Conservation (phyloP, 148 eudicot species). For the Vaccinium darrowii region DNA sequence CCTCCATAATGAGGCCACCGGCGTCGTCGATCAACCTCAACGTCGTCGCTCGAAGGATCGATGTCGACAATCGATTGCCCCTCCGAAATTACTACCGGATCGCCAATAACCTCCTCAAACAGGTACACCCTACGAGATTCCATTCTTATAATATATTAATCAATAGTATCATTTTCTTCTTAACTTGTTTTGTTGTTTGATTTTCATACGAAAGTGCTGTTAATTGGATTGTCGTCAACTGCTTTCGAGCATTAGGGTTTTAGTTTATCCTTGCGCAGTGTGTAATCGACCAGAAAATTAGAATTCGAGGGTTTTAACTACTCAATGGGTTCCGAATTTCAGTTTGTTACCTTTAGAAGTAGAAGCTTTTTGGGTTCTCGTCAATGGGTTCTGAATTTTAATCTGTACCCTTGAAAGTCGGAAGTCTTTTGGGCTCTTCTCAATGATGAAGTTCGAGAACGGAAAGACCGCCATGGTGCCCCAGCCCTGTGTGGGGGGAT, state of each 20-base stretch:
- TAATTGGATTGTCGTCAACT: not conserved
- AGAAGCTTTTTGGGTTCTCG: not conserved
- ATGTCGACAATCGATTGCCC: conserved; percentile 80
- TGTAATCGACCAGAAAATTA: not conserved
- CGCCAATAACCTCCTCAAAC: conserved; percentile 91
- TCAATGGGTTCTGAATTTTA: not conserved
- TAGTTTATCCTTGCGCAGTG: not conserved
- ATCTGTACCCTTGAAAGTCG: not conserved
- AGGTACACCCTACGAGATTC: conserved; percentile 33
- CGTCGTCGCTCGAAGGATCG: conserved; percentile 55
- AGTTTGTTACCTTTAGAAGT: not conserved
- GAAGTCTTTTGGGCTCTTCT: not conserved
- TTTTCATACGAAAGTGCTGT: not conserved
- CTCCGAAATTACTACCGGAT: conserved; percentile 85
- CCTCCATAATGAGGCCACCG: conserved; percentile 53
- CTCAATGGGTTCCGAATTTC: not conserved
- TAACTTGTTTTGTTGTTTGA: not conserved
- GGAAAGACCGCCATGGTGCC: too few relatives aligned
- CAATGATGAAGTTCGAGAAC: not conserved
- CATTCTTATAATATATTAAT: not conserved
- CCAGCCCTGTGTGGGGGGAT: too few relatives aligned
- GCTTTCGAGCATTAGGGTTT: not conserved
- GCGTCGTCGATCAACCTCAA: conserved; percentile 42
- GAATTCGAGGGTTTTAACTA: not conserved
- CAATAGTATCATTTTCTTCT: not conserved